Evolutionary conservation across 1,284 basidiomycete species (phyloP), one percentile per base, ranked within the genome.

Genomic region (Tilletiopsis washingtonensis): DNA sequence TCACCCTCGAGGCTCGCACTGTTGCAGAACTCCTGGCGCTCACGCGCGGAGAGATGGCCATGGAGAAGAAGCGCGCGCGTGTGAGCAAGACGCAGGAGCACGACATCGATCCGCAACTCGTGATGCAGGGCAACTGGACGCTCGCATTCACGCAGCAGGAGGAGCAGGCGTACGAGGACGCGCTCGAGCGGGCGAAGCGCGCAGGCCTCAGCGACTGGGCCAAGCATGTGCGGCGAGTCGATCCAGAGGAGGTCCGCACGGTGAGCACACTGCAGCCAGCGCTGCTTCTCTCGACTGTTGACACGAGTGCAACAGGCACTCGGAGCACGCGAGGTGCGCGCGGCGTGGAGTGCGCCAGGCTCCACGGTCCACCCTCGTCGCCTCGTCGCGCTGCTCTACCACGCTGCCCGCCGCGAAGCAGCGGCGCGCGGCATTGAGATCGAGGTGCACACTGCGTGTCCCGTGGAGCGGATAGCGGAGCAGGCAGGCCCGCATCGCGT

Each of bases 91-190:
- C n/a, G n/a, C n/a, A n/a, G n/a, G n/a, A n/a, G n/a, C n/a, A n/a
- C n/a, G n/a, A n/a, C n/a, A n/a, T n/a, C n/a, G n/a, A n/a, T n/a
- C n/a, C n/a, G n/a, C n/a, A n/a, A n/a, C n/a, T n/a, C n/a, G n/a
- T n/a, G n/a, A n/a, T n/a, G n/a, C n/a, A n/a, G n/a, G n/a, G 17
- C 2, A 66, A 64, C 26, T 66, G 64, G 64, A 59, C 61, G 25
- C 29, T 66, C 14, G 62, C 61, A 51, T 53, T 56, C 17, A 26
- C 36, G 1, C 24, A 55, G 2, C 49, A 41, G 1, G 61, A 66
- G 26, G 53, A 54, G 3, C 54, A 55, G 2, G 54, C 46, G 1
- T 63, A 54, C 15, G 55, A 64, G 26, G 45, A 45, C 3, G 53
- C 54, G 17, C 45, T 66, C 3, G 17, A 23, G 2, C 42, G 42